Evolutionary conservation across 257 asterid genomes (phyloP).

Genomic region (Lycium ferocissimum): DNA sequence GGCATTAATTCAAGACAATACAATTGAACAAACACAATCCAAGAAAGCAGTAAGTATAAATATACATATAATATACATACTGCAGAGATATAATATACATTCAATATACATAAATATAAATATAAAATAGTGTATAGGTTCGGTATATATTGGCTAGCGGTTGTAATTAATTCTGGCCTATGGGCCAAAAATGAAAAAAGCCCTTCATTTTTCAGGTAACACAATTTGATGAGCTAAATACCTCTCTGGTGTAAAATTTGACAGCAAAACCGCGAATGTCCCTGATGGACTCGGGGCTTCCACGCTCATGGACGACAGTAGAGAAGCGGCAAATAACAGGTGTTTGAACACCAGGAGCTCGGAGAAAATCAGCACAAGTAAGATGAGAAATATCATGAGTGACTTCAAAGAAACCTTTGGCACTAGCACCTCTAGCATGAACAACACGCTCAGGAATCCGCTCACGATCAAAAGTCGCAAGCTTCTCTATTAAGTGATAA

Average conservation of each 20-base stretch:
- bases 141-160: too few species aligned
- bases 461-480: conserved; percentile 39
- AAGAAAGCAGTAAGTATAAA: not conserved
- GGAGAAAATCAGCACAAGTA: conserved; percentile 40
- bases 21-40: not conserved
- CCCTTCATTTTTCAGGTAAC: not conserved
- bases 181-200: too few species aligned
- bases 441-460: conserved; percentile 44
- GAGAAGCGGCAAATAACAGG: conserved; percentile 40
- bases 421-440: conserved; percentile 45
- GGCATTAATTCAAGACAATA: not conserved
- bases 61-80: too few species aligned
- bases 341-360: conserved; percentile 38
- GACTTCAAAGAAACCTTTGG: conserved; percentile 43
- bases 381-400: conserved; percentile 37
- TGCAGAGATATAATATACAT: too few species aligned
- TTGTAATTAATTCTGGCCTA: too few species aligned
- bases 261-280: conserved; percentile 42
- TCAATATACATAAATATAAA: too few species aligned
- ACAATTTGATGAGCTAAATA: not conserved
- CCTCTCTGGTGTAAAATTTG: conserved; percentile 41
- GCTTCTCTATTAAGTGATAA: conserved; percentile 37
- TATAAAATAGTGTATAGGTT: too few species aligned
- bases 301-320: conserved; percentile 42
- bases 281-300: conserved; percentile 41